A percentile compares a stretch with the other conserved stretches of the same genome.
These are phyloP conservation scores for Alternaria infectoria DNA, from an alignment of 2,329 filamentous ascomycete species.

Conservation along the genomic window DNA sequence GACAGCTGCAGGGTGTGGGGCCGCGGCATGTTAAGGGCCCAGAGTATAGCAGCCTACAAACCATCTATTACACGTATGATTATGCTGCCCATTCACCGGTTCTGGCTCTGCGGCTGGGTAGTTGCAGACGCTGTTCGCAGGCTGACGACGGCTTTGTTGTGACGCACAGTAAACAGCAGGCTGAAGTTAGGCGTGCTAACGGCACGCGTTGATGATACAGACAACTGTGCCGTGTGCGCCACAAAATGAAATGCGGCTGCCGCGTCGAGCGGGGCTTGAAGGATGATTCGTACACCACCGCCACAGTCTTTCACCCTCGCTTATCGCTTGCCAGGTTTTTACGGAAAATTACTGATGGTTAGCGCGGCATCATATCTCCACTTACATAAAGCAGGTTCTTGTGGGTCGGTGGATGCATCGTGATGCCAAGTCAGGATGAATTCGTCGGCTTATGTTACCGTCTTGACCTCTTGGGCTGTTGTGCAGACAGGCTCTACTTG, in stretches of 20 bases:
- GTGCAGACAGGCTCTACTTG: constrained; percentile 27
- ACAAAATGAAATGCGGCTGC: constrained; percentile 1
- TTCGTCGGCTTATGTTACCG: neutral
- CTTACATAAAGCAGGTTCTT: neutral
- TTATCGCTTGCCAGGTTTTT: neutral
- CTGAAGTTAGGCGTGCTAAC: neutral
- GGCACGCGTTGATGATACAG: neutral
- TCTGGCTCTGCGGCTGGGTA: neutral
- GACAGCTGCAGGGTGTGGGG: neutral
- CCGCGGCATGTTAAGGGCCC: neutral
- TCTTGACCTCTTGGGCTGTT: neutral
- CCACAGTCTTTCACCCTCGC: constrained; percentile 2
- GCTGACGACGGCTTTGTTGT: neutral
- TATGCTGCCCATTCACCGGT: neutral
- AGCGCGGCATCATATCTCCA: neutral
- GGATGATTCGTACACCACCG: constrained; percentile 1
- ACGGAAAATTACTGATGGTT: neutral
- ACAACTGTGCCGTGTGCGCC: constrained; percentile 2
- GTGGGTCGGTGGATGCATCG: neutral
- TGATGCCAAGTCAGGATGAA: neutral
- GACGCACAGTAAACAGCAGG: neutral
- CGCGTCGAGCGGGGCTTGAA: neutral
- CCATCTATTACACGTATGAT: neutral
- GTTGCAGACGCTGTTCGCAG: neutral
- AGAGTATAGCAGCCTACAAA: neutral